Evolutionary conservation across 208 protist genomes (phyloP), one percentile per base, ranked within the genome.

Genomic region (Crithidia fasciculata): DNA sequence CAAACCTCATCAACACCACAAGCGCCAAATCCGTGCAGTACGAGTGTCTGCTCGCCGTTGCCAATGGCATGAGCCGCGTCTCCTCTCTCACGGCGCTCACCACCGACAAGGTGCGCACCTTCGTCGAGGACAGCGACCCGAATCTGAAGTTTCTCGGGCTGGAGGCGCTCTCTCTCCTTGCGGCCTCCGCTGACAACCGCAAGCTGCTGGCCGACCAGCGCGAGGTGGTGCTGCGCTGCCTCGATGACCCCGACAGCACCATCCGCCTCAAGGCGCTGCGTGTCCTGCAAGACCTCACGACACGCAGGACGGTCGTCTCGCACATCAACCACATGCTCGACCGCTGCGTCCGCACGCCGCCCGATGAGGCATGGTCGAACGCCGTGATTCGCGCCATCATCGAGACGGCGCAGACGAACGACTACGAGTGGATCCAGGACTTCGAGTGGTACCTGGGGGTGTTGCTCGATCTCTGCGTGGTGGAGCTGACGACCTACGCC

Each of bases 131-230:
- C 81, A 55, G 65, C 6, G 99, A 99, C 81, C 97, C 98, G 54
- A 99, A 99, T 75, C 80, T 99, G n/a, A 99, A 99, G 79, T 99
- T 99, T 78, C 86, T 99, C 28, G 99, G 98, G 43, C 83, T 99
- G 10, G 78, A 98, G 37, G 98, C 92, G 13, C 80, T 99, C 45
- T 84, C 85, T 53, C 96, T 96, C 18, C 86, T 99, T 41, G 95
- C 98, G 65, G 8, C 49, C 15, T 59, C 73, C 69, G 57, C 90
- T 67, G 85, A 89, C 28, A 89, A 98, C 76, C 95, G 97, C 19
- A 98, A 98, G 74, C 84, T 97, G 13, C 86, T 99, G 0, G 59
- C 71, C 3, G 94, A 98, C 54, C 91, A 98, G 66, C 85, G 94
- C 3, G 94, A 98, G n/a, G 72, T 92, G 5, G 90, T 99, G 55